Evolutionary conservation across 1,284 basidiomycete genomes (phyloP).

Genomic region (Schizophyllum commune): DNA sequence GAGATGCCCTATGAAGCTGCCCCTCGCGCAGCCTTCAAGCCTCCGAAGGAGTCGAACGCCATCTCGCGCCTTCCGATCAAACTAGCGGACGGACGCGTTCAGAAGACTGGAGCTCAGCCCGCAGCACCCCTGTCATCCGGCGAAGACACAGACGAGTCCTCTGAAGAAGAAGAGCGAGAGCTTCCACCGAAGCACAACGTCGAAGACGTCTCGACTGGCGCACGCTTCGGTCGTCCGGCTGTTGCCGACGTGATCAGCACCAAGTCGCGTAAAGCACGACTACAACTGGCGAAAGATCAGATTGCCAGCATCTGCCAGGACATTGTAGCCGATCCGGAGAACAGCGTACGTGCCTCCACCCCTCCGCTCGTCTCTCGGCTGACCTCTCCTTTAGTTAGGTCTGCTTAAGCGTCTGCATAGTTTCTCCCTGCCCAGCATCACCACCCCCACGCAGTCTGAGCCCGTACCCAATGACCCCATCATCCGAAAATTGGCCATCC

Average conservation of each 20-base stretch:
- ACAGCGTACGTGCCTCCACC: conserved; percentile 47
- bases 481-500: conserved; percentile 82
- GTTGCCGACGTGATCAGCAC: conserved; percentile 69
- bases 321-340: conserved; percentile 81
- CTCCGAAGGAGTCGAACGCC: conserved; percentile 33
- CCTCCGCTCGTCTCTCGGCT: conserved; percentile 3
- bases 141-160: conserved; percentile 33
- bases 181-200: conserved; percentile 23
- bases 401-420: conserved; percentile 81
- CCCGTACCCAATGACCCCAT: conserved; percentile 72
- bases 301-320: conserved; percentile 87
- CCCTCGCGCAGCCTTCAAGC: conserved; percentile 43
- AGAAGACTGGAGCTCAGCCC: conserved; percentile 44
- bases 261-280: conserved; percentile 58
- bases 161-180: conserved; percentile 32
- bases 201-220: conserved; percentile 70
- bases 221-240: conserved; percentile 75
- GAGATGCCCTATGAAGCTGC: conserved; percentile 67
- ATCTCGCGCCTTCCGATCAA: conserved; percentile 82
- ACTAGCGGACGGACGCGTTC: conserved; percentile 69
- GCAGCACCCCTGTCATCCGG: conserved; percentile 16
- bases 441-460: conserved; percentile 56
- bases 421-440: conserved; percentile 70
- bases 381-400: conserved; percentile 52
- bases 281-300: conserved; percentile 83